Percentiles rank a stretch among this genome's conserved stretches.
Evolutionary conservation across 495 filamentous ascomycete species (phyloP).

Genomic region (Durotheca rogersii): DNA sequence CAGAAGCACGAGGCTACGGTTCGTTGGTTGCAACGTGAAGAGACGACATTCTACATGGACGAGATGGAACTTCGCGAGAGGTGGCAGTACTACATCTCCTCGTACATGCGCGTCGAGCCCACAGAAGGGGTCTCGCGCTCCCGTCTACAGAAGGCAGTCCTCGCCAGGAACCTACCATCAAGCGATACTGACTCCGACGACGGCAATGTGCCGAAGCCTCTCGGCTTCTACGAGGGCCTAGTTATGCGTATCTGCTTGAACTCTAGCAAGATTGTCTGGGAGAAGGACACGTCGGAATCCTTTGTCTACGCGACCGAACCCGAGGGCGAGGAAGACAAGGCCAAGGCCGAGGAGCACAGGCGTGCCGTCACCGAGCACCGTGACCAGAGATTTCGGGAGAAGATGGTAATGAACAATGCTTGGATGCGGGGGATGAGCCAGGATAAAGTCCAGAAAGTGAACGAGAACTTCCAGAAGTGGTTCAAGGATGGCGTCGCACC

Average conservation of each 20-base stretch:
- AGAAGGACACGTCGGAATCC: constrained; percentile 61
- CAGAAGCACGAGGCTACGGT: constrained; percentile 59
- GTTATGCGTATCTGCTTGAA: constrained; percentile 77
- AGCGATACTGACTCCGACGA: constrained; percentile 49
- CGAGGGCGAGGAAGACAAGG: constrained; percentile 32
- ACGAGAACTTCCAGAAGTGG: constrained; percentile 60
- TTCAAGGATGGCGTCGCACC: constrained; percentile 40
- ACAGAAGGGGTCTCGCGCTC: constrained; percentile 78
- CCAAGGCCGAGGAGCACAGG: constrained; percentile 48
- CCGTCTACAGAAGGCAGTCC: constrained; percentile 63
- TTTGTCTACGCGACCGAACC: constrained; percentile 49
- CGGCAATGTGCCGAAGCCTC: constrained; percentile 51
- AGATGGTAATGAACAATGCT: constrained; percentile 68
- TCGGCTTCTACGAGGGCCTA: constrained; percentile 71
- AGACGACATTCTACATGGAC: constrained; percentile 72
- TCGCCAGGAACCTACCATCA: constrained; percentile 72
- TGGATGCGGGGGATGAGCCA: constrained; percentile 74
- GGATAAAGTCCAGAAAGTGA: constrained; percentile 69
- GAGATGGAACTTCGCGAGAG: constrained; percentile 58
- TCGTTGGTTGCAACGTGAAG: constrained; percentile 74
- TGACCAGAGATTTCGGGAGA: constrained; percentile 65
- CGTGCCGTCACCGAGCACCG: constrained; percentile 56
- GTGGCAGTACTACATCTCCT: constrained; percentile 94
- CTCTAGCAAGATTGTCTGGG: constrained; percentile 78
- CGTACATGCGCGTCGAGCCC: constrained; percentile 80